phyloP scores from a whole-genome alignment of 2,329 filamentous ascomycete genomes.

The Dactylellina haptotyla region DNA sequence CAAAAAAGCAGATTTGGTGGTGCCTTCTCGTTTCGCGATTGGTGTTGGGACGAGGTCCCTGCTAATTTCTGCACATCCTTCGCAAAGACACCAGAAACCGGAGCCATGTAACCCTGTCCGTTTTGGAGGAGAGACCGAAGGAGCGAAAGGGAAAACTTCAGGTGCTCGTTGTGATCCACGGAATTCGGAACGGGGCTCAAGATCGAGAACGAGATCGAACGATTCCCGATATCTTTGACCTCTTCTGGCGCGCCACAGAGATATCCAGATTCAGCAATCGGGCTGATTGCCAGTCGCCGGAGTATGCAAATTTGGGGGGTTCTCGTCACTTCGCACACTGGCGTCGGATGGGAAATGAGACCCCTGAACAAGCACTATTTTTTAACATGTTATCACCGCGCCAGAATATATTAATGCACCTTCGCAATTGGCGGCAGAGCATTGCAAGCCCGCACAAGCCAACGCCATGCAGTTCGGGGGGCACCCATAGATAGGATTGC shows the following conservation, averaged over 20 bases:
- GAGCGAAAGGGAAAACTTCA: background rate
- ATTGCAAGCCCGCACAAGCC: background rate
- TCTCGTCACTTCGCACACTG: background rate
- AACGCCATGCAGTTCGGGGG: background rate
- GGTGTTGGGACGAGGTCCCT: background rate
- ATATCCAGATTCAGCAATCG: background rate
- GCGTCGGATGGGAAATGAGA: constrained; percentile 1
- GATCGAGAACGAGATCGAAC: background rate
- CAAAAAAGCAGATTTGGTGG: constrained; percentile 1
- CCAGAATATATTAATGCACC: background rate
- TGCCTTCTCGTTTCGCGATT: background rate
- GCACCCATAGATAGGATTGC: background rate
- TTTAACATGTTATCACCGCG: background rate
- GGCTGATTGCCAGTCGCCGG: background rate
- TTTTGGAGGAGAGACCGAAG: background rate
- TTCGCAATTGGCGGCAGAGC: background rate
- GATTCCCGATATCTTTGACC: background rate
- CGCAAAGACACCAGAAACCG: too few species aligned
- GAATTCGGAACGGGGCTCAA: constrained; percentile 1
- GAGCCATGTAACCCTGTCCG: background rate
- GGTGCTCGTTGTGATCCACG: background rate
- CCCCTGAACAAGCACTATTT: background rate
- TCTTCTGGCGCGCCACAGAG: background rate
- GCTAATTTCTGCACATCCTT: background rate
- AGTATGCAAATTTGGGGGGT: background rate